phyloP scores from a whole-genome alignment of 2,329 filamentous ascomycete species.

The Stylonectria norvegica region DNA sequence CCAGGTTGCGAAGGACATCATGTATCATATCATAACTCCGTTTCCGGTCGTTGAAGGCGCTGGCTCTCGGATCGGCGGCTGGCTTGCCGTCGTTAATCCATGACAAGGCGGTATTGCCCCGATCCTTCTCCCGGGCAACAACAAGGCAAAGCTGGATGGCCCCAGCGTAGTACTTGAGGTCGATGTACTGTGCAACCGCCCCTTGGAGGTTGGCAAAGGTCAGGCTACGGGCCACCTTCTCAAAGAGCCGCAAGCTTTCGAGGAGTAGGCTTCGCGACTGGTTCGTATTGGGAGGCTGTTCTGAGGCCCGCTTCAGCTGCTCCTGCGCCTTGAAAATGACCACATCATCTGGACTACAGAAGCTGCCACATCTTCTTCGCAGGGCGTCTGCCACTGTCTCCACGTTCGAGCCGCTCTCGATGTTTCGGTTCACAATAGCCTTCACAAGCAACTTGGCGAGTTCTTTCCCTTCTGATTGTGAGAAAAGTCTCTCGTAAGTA shows the following conservation, averaged over 20 bases:
- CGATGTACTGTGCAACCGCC: constrained; percentile 75
- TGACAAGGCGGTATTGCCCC: constrained; percentile 76
- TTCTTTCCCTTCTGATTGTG: constrained; percentile 73
- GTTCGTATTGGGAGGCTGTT: constrained; percentile 72
- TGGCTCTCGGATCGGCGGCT: constrained; percentile 63
- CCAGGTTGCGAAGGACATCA: constrained; percentile 72
- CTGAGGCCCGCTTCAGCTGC: constrained; percentile 81
- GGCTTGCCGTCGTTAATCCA: constrained; percentile 87
- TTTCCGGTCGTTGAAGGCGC: constrained; percentile 67
- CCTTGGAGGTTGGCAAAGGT: constrained; percentile 75
- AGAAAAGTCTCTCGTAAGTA: constrained; percentile 87
- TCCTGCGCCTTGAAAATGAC: constrained; percentile 98
- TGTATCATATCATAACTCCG: constrained; percentile 86
- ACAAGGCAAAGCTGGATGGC: constrained; percentile 83
- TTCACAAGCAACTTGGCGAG: constrained; percentile 94
- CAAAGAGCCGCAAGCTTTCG: constrained; percentile 84
- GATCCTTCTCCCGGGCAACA: constrained; percentile 81
- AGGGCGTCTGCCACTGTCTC: constrained; percentile 97
- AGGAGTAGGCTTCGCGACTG: constrained; percentile 75
- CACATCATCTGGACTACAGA: constrained; percentile 96
- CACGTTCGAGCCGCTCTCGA: constrained; percentile 93
- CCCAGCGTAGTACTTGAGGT: constrained; percentile 85
- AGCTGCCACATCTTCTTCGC: constrained; percentile 86
- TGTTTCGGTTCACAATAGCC: constrained; percentile 96
- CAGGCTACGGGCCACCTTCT: constrained; percentile 80